Evolutionary conservation across 192 early-diverging fungal genomes (phyloP).

Genomic region (Coemansia sp.): DNA sequence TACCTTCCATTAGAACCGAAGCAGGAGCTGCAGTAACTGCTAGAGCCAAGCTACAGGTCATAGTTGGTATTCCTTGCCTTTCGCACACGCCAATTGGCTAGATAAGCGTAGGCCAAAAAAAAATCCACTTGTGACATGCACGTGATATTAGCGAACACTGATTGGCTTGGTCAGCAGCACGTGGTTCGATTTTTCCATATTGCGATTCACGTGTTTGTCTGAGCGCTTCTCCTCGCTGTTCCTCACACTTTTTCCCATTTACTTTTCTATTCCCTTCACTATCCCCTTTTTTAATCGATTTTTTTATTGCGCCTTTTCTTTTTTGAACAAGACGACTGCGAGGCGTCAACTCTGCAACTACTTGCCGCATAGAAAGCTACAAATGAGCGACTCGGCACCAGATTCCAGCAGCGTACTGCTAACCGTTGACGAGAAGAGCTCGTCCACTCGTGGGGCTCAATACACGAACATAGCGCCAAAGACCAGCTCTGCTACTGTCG

Average conservation of each 20-base stretch:
- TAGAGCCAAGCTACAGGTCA: background rate
- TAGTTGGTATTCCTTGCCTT: background rate
- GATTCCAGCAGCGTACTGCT: constrained; percentile 40
- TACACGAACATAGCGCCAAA: constrained; percentile 44
- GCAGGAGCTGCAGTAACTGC: background rate
- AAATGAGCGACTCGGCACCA: constrained; percentile 19
- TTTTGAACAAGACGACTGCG: background rate
- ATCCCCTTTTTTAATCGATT: background rate
- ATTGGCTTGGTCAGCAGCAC: constrained; percentile 39
- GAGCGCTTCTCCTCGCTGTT: background rate
- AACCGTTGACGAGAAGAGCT: constrained; percentile 32
- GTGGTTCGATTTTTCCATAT: constrained; percentile 40
- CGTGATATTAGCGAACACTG: constrained; percentile 25
- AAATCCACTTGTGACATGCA: constrained; percentile 19
- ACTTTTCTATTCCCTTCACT: background rate
- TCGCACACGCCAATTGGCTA: background rate
- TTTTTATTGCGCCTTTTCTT: background rate
- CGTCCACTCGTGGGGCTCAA: background rate
- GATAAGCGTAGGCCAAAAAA: background rate
- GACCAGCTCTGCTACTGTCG: background rate
- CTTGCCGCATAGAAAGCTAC: background rate
- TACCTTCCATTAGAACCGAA: background rate
- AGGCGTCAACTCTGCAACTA: background rate
- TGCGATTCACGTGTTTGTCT: constrained; percentile 12
- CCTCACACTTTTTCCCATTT: constrained; percentile 24